Evolutionary conservation across 2,329 filamentous ascomycete genomes (phyloP), one percentile per base, ranked within the genome.

Genomic region (Purpureocillium lavendulum): DNA sequence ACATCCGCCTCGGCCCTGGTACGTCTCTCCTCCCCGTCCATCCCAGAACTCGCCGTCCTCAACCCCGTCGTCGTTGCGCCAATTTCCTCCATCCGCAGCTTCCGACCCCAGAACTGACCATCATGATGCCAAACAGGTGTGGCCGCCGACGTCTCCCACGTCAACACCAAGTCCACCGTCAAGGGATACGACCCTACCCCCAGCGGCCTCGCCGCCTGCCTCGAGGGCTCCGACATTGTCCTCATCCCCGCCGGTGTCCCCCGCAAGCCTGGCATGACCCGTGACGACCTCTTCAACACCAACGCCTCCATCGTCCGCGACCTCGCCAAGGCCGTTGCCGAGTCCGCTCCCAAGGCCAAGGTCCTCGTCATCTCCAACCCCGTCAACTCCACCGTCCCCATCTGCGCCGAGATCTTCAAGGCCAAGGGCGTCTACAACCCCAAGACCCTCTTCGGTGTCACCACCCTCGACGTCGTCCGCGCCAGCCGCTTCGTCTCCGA

Each of bases 281-380:
- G 92, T 77, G 92, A 98, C 71, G 90, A 98, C 66, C 84, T 98
- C 50, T 98, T 98, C 88, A 97, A 97, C 82, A 98, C 90, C 78
- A 98, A 98, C 70, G 92, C 92, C 68, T 94, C 87, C 65, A 98
- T 98, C 67, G 92, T 98, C 65, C 89, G 90, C 62, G 92, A 97
- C 70, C 82, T 98, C 52, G 89, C 90, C 72, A 94, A 95, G 80
- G 89, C 88, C 58, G 82, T 80, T 61, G 92, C 92, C 59, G 81
- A 94, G 59, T 78, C 86, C 54, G 78, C 83, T 62, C 92, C 92
- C 58, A 77, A 96, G 50, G 92, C 92, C 69, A 94, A 94, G 73
- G 77, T 97, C 66, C 81, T 97, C 63, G 80, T 98, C 76, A 98
- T 98, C 72, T 80, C 89, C 69, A 98, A 98, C 82, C 92, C 92